Conservation (phyloP, 306 rosid genomes). For the Mimosa pudica region DNA sequence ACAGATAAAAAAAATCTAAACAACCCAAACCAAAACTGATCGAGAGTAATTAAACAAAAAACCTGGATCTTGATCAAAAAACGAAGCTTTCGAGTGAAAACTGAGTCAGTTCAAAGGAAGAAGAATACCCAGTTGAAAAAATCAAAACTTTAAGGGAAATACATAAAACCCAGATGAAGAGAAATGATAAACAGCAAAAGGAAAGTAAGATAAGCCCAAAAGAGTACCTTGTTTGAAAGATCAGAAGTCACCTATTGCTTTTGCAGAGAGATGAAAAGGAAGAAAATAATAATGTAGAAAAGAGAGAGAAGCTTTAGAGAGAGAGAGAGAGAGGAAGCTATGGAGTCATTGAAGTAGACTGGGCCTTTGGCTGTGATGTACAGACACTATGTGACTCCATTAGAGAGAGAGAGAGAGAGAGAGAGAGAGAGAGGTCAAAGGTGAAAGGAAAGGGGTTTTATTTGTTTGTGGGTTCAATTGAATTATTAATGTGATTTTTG, state of each 20-base stretch:
- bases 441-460: constrained; percentile 40
- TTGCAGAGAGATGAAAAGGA: constrained; percentile 43
- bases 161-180: constrained; percentile 32
- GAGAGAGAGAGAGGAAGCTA: constrained; percentile 3
- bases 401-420: constrained; percentile 32
- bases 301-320: constrained; percentile 15
- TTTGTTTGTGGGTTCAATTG: constrained; percentile 33
- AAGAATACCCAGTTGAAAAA: constrained; percentile 54
- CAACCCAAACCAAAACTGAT: constrained; percentile 36
- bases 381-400: constrained; percentile 32
- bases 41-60: constrained; percentile 40
- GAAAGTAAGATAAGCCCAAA: constrained; percentile 51
- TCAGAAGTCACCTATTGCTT: constrained; percentile 49
- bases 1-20: constrained; percentile 23
- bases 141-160: constrained; percentile 28
- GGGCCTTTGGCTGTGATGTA: constrained; percentile 51
- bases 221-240: constrained; percentile 61
- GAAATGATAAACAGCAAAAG: constrained; percentile 44
- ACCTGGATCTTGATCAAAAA: constrained; percentile 56
- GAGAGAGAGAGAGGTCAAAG: constrained; percentile 57
- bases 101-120: constrained; percentile 61
- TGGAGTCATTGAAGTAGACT: constrained; percentile 26
- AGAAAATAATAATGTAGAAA: constrained; percentile 36
- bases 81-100: constrained; percentile 39
- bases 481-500: constrained; percentile 31